phyloP scores from a whole-genome alignment of 1,284 basidiomycete genomes.

The Lentinus polychrous region DNA sequence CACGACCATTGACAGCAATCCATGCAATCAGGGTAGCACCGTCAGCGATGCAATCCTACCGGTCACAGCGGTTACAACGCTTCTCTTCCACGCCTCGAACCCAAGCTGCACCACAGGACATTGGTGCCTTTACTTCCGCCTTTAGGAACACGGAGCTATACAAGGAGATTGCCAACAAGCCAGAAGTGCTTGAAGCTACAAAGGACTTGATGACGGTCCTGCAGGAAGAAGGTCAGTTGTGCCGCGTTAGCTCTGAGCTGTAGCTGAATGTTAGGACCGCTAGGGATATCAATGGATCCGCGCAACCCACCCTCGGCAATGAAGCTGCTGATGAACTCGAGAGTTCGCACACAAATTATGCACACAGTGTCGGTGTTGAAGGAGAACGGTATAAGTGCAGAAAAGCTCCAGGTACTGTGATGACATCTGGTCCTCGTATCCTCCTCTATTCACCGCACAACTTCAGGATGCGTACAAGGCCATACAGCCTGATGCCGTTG shows the following conservation, averaged over 20 bases:
- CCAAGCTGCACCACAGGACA: constrained; percentile 28
- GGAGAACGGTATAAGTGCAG: constrained; percentile 46
- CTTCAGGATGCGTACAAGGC: constrained; percentile 6
- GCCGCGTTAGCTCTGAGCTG: neutral
- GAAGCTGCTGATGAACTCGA: constrained; percentile 42
- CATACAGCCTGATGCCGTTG: neutral
- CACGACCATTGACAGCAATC: constrained; percentile 4
- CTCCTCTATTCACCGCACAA: neutral
- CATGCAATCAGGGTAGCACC: constrained; percentile 4
- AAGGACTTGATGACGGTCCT: constrained; percentile 38
- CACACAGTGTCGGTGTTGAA: constrained; percentile 41
- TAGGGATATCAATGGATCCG: constrained; percentile 40
- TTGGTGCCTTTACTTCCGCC: constrained; percentile 29
- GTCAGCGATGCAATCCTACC: constrained; percentile 1
- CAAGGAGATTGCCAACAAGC: constrained; percentile 41
- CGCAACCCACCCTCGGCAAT: constrained; percentile 40
- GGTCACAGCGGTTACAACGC: constrained; percentile 14
- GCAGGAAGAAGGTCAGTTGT: constrained; percentile 41
- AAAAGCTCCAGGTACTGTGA: constrained; percentile 9
- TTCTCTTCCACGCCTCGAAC: constrained; percentile 31
- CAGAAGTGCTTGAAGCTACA: constrained; percentile 42
- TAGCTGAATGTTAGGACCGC: neutral
- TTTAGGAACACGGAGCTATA: constrained; percentile 40
- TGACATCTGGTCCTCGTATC: constrained; percentile 27
- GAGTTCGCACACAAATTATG: constrained; percentile 40